Evolutionary conservation across 176 grass and related monocot species (phyloP), one percentile per base, ranked within the genome.

Genomic region (Juncus inflexus): DNA sequence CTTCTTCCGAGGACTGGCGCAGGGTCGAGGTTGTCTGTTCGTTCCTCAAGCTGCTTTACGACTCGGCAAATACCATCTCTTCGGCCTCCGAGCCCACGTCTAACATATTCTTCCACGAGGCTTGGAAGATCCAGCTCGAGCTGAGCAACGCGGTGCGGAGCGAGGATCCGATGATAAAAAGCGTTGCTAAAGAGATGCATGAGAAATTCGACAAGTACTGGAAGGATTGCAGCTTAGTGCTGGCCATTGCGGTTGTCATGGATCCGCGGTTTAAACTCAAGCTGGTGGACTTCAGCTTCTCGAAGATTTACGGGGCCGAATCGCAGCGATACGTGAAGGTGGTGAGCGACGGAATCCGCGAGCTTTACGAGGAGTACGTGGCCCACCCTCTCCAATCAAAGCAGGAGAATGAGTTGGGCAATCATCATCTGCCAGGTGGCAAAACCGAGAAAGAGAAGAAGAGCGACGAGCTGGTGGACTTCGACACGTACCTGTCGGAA

Each of bases 241-340:
- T 95, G 19, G 86, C 90, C 35, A 69, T 95, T 73, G 90, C 86
- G 58, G 90, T 90, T 40, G 86, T 86, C 15, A 95, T 95, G 86
- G 90, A 95, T 57, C 90, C 90, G 53, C 90, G 90, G 39, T 95
- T 95, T 82, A 95, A 95, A 70, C 81, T 95, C 86, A 95, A 95
- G 77, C 86, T 95, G 39, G 66, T 95, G 19, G 90, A 95, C 40
- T 95, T 90, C 47, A 95, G 90, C 66, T 90, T 86, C 66, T 83
- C 86, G n/a, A 95, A 95, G 75, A 95, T 95, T 55, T 89, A 95
- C 50, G 80, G 90, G 12, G 66, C 55, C 37, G 90, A 90, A 64
- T 79, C 86, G 38, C 41, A 50, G 5, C 86, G 79, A 64, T 83
- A 95, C 83, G 61, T 86, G 35, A 90, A 90, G 74, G 80, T 83